Base-by-base conservation (phyloP, 2,329 filamentous ascomycete genomes). In the Sclerotinia borealis region DNA sequence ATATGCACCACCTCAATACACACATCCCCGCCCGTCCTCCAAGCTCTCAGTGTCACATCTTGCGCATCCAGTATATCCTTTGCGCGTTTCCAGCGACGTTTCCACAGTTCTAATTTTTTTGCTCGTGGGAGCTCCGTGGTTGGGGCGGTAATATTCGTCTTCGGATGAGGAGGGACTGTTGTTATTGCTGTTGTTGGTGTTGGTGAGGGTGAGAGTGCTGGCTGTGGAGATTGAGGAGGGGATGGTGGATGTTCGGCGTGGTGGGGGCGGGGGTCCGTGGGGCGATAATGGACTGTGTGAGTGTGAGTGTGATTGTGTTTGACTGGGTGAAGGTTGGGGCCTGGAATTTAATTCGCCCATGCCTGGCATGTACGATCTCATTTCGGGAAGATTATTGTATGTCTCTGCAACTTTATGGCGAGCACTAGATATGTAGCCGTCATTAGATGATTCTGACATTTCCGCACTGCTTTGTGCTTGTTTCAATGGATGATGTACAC, bases 81-180 rank as follows among this genome's bases (percentile, higher is more conserved):
- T 4, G 90, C 90, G 50, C 84, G 78, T 48, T 81, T 82, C 77
- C 90, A 84, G 47, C 91, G 78, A 63, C 86, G 82, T 66, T 81
- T 80, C 91, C 90, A 95, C 54, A 92, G 72, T 65, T 88, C 87
- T 62, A 92, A 79, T 68, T 90, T 88, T 88, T 77, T 89, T 91
- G 74, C 85, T 91, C 54, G 68, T 68, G 47, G 71, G 69, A 31
- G 64, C 68, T 27, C 56, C 64, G 19, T 64, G 67, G 17, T 56
- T 15, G 22, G 64, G 37, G 41, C 66, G 51, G 47, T 66, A 64
- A 17, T 67, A 65, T 61, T 75, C 70, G 61, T 75, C 70, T 41
- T 73, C 67, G 4, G 71, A 68, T 45, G 67, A 66, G 48, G 73
- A 69, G 34, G 68, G 63, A 55, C 67, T 68, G 58, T 65, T 67